Evolutionary conservation across 1,284 basidiomycete species (phyloP), one percentile per base, ranked within the genome.

Genomic region (Naganishia sp.): DNA sequence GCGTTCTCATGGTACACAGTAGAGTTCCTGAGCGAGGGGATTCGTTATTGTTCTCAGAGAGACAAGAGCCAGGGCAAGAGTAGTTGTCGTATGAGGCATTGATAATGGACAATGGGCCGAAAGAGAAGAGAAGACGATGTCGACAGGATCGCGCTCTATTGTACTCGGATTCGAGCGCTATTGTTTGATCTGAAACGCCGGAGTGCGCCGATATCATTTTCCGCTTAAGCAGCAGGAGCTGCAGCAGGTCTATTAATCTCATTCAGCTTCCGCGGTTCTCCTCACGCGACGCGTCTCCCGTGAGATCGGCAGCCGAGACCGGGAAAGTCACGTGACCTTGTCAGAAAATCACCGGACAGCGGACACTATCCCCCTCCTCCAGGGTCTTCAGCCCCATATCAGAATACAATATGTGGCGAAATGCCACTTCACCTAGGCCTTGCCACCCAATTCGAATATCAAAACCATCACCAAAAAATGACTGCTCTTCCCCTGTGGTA

Each of bases 401-500:
- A 13, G 36, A 39, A 39, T 39, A 39, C 36, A 39, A 39, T 9
- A 39, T 13, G 13, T 36, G 6, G 7, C 9, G 36, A 13, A 13
- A 0, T 13, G 36, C 7, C 2, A 6, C 7, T 9, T 39, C 36
- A 28, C 36, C 1, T 13, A 39, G 9, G 10, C 36, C 13, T 13
- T 39, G 36, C 36, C 36, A 39, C 13, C 28, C 13, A 39, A 39
- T 7, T 39, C 36, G 36, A 39, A 9, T 13, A 39, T 39, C 36
- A 13, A 39, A 39, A 31, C 33, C n/a, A 13, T 61, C 28, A 13
- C n/a, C n/a, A 16, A 42, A 66, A 11, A 55, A 66, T 61, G 65
- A 53, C 55, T 48, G 42, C 65, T 60, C 60, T 66, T 56, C 56
- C 65, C 44, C 57, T 66, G 11, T 66, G 65, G 64, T 65, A 49